A percentile compares a stretch with the other conserved stretches of the same genome.
Conservation (phyloP, 2,329 filamentous ascomycete genomes). For the Pleomassaria siparia region DNA sequence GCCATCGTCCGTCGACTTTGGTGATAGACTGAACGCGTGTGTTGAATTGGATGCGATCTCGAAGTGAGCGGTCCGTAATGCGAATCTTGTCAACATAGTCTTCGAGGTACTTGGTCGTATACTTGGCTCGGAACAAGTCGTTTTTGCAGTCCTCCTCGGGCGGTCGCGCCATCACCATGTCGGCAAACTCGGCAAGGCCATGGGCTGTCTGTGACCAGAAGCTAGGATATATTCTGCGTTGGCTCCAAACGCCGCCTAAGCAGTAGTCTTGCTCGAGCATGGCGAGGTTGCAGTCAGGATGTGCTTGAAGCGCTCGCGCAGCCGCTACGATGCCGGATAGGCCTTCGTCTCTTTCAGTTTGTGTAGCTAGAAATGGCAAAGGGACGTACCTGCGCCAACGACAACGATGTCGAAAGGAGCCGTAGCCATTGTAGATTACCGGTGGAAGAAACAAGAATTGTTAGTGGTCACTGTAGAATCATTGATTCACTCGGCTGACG, state of each 20-base stretch:
- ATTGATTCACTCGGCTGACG: no score
- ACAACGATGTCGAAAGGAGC: conserved; percentile 7
- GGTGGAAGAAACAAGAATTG: no score
- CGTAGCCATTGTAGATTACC: no score
- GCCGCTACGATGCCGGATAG: conserved; percentile 16
- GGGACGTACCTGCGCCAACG: conserved; percentile 4
- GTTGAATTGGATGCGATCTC: conserved; percentile 12
- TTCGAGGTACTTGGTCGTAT: conserved; percentile 19
- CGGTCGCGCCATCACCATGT: conserved; percentile 16
- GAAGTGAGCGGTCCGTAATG: conserved; percentile 4
- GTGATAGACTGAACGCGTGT: conserved; percentile 5
- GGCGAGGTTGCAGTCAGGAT: conserved; percentile 10
- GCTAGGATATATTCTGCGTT: conserved; percentile 8
- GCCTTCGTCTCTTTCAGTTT: conserved; percentile 3
- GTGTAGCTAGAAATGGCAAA: conserved; percentile 6
- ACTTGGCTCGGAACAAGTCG: conserved; percentile 15
- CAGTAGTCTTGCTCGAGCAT: conserved; percentile 15
- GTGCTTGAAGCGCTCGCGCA: conserved; percentile 14
- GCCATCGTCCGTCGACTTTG: conserved; percentile 13
- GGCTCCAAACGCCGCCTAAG: conserved; percentile 15
- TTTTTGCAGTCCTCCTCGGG: conserved; percentile 15
- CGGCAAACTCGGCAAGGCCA: conserved; percentile 21
- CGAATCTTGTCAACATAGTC: conserved; percentile 11
- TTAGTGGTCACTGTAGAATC: no score
- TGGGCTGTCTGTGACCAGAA: conserved; percentile 20